Percentiles rank a stretch among this genome's conserved stretches.
Conservation (phyloP, 805 yeast genomes). For the Yarrowia sp. region DNA sequence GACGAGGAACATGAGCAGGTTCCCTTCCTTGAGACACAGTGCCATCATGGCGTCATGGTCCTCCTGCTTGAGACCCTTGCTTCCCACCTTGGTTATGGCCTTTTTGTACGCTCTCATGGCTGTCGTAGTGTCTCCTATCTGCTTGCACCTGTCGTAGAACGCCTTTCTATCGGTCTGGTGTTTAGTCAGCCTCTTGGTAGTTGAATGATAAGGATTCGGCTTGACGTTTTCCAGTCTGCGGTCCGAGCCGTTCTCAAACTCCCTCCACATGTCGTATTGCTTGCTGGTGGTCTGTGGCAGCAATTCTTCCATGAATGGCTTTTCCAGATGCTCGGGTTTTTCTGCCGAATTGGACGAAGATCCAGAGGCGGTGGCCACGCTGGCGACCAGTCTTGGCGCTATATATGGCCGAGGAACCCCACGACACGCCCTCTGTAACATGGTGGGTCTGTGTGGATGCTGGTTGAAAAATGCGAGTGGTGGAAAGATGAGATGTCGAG, state of each 20-base stretch:
- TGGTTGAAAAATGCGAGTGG: background rate
- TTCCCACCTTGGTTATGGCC: background rate
- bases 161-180: slow-evolving; percentile 1
- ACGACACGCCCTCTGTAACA: slow-evolving; percentile 14
- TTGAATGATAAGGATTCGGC: background rate
- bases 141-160: background rate
- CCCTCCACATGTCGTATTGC: slow-evolving; percentile 7
- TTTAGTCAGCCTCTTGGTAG: background rate
- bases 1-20: slow-evolving; percentile 20
- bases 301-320: background rate
- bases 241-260: background rate
- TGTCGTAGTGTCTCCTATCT: background rate
- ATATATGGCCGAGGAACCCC: background rate
- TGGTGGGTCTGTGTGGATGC: background rate
- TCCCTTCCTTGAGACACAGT: background rate
- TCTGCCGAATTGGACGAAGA: too few species aligned
- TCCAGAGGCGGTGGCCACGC: background rate
- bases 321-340: too few species aligned
- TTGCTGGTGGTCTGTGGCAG: background rate
- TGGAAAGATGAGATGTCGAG: slow-evolving; percentile 1
- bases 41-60: slow-evolving; percentile 26
- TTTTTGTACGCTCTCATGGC: background rate
- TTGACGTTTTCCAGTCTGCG: background rate
- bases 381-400: background rate
- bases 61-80: background rate